phyloP scores from a whole-genome alignment of 352 stramenopile genomes.

The Phytophthora brassicae region DNA sequence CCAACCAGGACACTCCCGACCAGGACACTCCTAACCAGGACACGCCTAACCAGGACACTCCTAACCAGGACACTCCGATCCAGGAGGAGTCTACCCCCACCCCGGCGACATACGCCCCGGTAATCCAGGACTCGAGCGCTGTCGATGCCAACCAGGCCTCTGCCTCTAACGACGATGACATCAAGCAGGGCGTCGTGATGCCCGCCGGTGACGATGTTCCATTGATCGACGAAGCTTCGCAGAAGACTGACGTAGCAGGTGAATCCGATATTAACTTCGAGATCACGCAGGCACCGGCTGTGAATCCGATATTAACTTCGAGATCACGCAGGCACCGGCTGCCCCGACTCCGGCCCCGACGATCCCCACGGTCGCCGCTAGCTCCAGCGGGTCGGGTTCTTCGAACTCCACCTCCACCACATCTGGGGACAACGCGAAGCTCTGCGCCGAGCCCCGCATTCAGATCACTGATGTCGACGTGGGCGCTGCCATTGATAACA shows the following conservation, averaged over 20 bases:
- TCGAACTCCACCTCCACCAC: constrained; percentile 9
- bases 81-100: too few species aligned
- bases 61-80: neutral
- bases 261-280: constrained; percentile 13
- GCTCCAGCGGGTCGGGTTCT: constrained; percentile 7
- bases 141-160: too few species aligned
- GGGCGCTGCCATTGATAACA: constrained; percentile 31
- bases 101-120: neutral
- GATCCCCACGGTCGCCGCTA: constrained; percentile 3
- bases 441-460: constrained; percentile 46
- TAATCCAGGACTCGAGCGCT: neutral
- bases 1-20: neutral
- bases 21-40: neutral
- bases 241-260: constrained; percentile 12
- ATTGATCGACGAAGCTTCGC: neutral
- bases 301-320: constrained; percentile 13
- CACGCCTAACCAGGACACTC: neutral
- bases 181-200: constrained; percentile 15
- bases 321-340: constrained; percentile 4
- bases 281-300: constrained; percentile 4
- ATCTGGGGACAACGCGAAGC: constrained; percentile 25
- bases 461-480: constrained; percentile 47
- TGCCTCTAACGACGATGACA: neutral
- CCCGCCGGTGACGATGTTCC: constrained; percentile 4
- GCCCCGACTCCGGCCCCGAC: constrained; percentile 3